Evolutionary conservation across 495 filamentous ascomycete species (phyloP).

Genomic region (Friedmanniomyces simplex): DNA sequence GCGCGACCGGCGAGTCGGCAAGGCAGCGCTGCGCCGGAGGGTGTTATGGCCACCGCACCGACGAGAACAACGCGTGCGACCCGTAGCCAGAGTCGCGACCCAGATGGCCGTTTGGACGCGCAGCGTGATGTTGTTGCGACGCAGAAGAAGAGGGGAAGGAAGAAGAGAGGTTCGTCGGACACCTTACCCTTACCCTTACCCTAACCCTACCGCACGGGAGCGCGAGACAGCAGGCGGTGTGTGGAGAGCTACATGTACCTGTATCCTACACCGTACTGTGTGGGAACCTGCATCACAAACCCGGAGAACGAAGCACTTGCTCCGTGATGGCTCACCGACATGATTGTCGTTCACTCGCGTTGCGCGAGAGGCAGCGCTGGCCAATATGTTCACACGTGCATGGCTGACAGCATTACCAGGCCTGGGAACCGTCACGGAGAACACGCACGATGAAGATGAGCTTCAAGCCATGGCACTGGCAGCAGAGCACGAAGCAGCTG

Average conservation of each 20-base stretch:
- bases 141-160: background rate
- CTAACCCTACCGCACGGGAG: no score
- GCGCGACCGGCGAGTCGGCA: slow-evolving; percentile 9
- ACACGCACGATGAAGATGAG: slow-evolving; percentile 8
- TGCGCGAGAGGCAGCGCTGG: background rate
- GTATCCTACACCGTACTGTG: no score
- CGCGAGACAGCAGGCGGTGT: no score
- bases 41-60: slow-evolving; percentile 5
- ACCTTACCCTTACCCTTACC: no score
- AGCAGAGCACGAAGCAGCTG: slow-evolving; percentile 6
- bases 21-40: background rate
- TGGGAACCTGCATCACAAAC: no score
- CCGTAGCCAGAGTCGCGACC: slow-evolving; percentile 14
- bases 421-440: slow-evolving; percentile 32
- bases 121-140: background rate
- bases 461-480: slow-evolving; percentile 2
- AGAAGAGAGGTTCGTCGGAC: background rate
- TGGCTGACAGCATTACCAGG: slow-evolving; percentile 21
- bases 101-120: background rate
- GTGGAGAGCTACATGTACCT: no score
- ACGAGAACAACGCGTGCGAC: slow-evolving; percentile 4
- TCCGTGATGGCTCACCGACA: no score
- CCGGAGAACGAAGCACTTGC: no score
- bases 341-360: background rate
- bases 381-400: background rate